Percentiles rank a stretch among this genome's conserved stretches.
Conservation (phyloP, 176 grass and related monocot genomes). For the Rhynchospora breviuscula region DNA sequence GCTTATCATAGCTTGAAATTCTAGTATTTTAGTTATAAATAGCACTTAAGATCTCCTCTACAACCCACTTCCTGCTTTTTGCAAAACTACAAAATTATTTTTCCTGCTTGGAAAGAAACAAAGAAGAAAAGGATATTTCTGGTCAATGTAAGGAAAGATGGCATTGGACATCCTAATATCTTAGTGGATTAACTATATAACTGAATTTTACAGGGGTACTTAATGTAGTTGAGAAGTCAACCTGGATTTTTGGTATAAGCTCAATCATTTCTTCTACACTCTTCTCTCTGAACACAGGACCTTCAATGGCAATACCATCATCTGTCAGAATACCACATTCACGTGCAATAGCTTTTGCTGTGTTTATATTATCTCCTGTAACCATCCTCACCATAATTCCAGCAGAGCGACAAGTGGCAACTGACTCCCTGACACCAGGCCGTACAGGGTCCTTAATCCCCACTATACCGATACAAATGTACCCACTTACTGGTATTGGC, state of each 20-base stretch:
- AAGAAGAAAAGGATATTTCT: not conserved
- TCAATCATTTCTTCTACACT: slow-evolving; percentile 63
- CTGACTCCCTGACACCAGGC: slow-evolving; percentile 89
- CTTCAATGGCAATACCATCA: slow-evolving; percentile 84
- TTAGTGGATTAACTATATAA: not conserved
- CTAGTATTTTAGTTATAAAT: not conserved
- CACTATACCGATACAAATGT: slow-evolving; percentile 84
- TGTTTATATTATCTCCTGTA: slow-evolving; percentile 95
- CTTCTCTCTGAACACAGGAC: slow-evolving; percentile 81
- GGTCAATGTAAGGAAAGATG: not conserved
- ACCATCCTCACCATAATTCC: slow-evolving; percentile 96
- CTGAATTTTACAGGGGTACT: slow-evolving; percentile 21
- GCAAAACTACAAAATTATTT: not conserved
- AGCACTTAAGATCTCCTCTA: not conserved
- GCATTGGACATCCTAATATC: not conserved
- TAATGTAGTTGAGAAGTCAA: slow-evolving; percentile 30
- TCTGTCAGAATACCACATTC: slow-evolving; percentile 98
- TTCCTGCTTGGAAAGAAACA: not conserved
- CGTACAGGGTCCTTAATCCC: slow-evolving; percentile 97
- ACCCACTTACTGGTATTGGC: slow-evolving; percentile 55
- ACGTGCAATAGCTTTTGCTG: slow-evolving; percentile 82
- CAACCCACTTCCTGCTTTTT: not conserved
- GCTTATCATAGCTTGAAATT: not conserved
- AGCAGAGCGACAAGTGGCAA: slow-evolving; percentile 76
- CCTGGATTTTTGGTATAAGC: slow-evolving; percentile 91